Conservation (phyloP, 2,329 filamentous ascomycete species). For the Penicillium sclerotiorum region DNA sequence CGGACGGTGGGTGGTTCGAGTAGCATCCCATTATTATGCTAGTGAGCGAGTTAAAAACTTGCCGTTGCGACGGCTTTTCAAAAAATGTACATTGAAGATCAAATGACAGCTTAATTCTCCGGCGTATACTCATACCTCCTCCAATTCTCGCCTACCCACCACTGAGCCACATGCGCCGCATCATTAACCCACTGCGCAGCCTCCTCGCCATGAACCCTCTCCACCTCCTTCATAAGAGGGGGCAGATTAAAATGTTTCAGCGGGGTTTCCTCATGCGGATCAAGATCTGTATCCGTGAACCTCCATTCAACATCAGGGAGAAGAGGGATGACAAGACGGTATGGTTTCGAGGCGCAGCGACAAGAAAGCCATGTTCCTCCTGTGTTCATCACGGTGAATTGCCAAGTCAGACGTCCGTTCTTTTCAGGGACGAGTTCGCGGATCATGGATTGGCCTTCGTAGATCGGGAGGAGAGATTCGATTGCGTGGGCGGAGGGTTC, state of each 20-base stretch:
- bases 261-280: constrained; percentile 37
- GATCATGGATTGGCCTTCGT: constrained; percentile 53
- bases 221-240: constrained; percentile 30
- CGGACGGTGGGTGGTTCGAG: no score
- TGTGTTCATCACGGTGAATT: constrained; percentile 39
- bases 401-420: constrained; percentile 39
- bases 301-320: constrained; percentile 65
- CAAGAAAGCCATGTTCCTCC: constrained; percentile 58
- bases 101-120: constrained; percentile 9
- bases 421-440: constrained; percentile 40
- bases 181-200: constrained; percentile 40
- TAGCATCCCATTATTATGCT: no score
- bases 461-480: constrained; percentile 46
- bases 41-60: no score
- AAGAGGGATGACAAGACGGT: constrained; percentile 74
- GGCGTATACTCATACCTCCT: constrained; percentile 22
- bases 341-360: constrained; percentile 74
- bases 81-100: no score
- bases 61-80: no score
- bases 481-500: constrained; percentile 35
- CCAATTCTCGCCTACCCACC: constrained; percentile 43
- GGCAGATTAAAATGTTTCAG: constrained; percentile 36
- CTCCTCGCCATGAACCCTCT: constrained; percentile 31
- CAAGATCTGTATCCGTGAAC: constrained; percentile 38
- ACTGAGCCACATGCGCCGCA: constrained; percentile 40